Evolutionary conservation across 129 eudicot genomes (phyloP), one percentile per base, ranked within the genome.

Genomic region (Escallonia herrerae): DNA sequence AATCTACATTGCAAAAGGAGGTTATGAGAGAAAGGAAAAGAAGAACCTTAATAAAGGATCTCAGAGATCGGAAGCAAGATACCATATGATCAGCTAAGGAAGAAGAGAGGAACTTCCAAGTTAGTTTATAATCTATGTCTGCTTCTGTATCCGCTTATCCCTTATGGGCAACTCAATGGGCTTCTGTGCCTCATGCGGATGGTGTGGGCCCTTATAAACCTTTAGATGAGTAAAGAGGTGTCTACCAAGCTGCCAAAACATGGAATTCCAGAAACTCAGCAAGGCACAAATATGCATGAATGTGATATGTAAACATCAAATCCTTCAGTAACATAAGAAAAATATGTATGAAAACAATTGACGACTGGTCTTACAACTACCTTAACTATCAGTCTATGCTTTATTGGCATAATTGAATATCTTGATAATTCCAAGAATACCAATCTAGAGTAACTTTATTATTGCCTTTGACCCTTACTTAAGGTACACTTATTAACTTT

Each of bases 171-270:
- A 82, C 50, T 79, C 86, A 13, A 76, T 62, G 40, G 99, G 97
- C 75, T 82, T 72, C 60, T 94, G 99, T 1, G 97, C 99, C 64
- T 89, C 86, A 43, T 94, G 99, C 7, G 97, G 99, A 75, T 94
- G 99, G 13, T 82, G 76, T 3, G 90, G 84, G 10, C 99, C 99
- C 37, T 67, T 76, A 68, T 94, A 94, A 40, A 94, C 97, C 83
- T 94, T 94, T 50, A 94, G 97, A 72, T 94, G 99, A 72, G 75
- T 87, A 71, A 94, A 94, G 22, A 89, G 73, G 47, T 76, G 66
- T 72, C 99, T 86, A 49, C 99, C 99, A 44, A 94, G 97, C 99
- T 94, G 95, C 84, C 83, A 3, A 43, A 75, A 65, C 64, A 78
- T 65, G 58, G 50, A 43, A 51, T 39, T 33, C 42, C 41, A 41